Conservation (phyloP, 306 rosid species). For the Gillenia trifoliata region DNA sequence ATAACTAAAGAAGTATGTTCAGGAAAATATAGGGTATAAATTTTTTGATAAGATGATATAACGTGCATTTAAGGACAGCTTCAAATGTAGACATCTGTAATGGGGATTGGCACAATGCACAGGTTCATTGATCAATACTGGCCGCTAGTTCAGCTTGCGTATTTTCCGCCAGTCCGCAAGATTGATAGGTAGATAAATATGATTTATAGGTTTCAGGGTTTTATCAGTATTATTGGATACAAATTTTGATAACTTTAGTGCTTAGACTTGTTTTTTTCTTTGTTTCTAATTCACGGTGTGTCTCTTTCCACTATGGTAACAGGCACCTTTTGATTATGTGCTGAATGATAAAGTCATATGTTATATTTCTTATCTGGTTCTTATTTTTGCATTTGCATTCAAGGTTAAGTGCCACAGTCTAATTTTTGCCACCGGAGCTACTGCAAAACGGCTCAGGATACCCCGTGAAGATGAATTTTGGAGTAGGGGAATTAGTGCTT, state of each 20-base stretch:
- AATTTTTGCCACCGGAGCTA: constrained; percentile 87
- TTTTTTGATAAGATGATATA: too few species aligned
- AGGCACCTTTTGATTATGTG: neutral
- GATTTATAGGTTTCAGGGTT: too few species aligned
- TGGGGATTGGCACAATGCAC: neutral
- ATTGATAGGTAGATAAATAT: too few species aligned
- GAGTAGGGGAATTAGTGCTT: constrained; percentile 98
- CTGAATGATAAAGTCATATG: neutral
- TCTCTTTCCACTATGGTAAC: neutral
- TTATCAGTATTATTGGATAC: too few species aligned
- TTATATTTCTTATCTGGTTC: constrained; percentile 11
- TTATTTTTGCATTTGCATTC: constrained; percentile 24
- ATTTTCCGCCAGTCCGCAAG: neutral
- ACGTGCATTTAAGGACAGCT: neutral
- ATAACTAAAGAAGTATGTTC: neutral
- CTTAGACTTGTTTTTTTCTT: neutral
- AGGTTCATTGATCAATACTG: neutral
- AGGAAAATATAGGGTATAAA: too few species aligned
- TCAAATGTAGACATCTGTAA: neutral
- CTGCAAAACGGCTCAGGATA: constrained; percentile 76
- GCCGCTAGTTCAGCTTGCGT: neutral
- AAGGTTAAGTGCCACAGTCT: constrained; percentile 80
- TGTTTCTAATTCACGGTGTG: neutral
- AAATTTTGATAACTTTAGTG: too few species aligned
- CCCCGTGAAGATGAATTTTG: constrained; percentile 97